Percentiles rank a stretch among this genome's conserved stretches.
These are phyloP conservation scores for Zostera marina DNA, from an alignment of 116 monocot species.

Conservation along the genomic window DNA sequence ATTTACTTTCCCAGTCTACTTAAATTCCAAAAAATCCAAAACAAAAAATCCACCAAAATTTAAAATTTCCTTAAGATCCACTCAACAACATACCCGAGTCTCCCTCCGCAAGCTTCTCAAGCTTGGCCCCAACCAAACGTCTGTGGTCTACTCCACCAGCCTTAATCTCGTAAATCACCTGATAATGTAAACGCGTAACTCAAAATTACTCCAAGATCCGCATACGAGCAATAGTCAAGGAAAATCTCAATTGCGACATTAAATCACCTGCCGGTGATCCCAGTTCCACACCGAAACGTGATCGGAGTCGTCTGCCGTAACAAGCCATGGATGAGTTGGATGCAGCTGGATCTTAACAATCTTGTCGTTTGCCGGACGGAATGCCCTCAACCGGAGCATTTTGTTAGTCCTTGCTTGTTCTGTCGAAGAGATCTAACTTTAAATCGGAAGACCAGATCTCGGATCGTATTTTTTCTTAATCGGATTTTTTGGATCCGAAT, in stretches of 20 bases:
- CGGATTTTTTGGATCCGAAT: no score
- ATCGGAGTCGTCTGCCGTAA: conserved; percentile 88
- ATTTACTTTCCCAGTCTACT: no score
- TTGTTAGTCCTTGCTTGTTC: neutral
- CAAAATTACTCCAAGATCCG: conserved; percentile 1
- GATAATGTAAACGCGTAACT: neutral
- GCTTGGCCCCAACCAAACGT: conserved; percentile 85
- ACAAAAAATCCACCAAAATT: no score
- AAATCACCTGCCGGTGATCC: conserved; percentile 91
- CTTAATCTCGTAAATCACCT: conserved; percentile 95
- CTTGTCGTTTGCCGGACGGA: conserved; percentile 74
- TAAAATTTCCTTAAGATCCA: no score
- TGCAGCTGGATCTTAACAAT: conserved; percentile 97
- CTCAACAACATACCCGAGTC: conserved; percentile 45
- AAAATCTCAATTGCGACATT: neutral
- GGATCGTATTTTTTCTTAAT: neutral
- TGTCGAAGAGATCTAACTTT: no score
- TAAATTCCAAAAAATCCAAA: no score
- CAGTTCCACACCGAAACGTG: conserved; percentile 99
- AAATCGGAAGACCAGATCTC: no score
- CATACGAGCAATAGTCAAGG: neutral
- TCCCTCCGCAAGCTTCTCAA: conserved; percentile 97
- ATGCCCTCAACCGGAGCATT: conserved; percentile 90
- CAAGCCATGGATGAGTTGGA: conserved; percentile 97
- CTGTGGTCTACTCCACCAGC: conserved; percentile 97